Evolutionary conservation across 257 asterid genomes (phyloP).

Genomic region (Salvia rosmarinus): DNA sequence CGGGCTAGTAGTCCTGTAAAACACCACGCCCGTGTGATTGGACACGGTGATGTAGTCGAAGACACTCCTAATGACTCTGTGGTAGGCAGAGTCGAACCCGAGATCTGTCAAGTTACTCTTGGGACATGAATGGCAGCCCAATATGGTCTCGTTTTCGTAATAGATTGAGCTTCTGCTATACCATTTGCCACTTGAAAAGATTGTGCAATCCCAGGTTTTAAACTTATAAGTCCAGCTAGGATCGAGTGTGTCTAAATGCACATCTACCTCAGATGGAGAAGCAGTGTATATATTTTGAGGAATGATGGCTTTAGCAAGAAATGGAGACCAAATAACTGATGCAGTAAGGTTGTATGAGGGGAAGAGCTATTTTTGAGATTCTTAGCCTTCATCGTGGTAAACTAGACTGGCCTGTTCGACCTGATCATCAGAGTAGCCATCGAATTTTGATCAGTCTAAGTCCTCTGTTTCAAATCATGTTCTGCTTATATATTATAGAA

Average conservation of each 20-base stretch:
- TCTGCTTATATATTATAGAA: neutral
- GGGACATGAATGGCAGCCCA: constrained; percentile 78
- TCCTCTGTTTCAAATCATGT: neutral
- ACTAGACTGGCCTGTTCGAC: constrained; percentile 66
- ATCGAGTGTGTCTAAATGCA: constrained; percentile 76
- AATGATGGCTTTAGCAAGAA: constrained; percentile 68
- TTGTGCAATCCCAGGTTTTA: constrained; percentile 51
- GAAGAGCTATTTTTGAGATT: constrained; percentile 65
- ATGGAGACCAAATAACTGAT: constrained; percentile 82
- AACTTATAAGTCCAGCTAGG: constrained; percentile 60
- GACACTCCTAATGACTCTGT: constrained; percentile 54
- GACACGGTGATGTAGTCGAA: constrained; percentile 51
- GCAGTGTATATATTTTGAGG: constrained; percentile 60
- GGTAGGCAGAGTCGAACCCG: constrained; percentile 63
- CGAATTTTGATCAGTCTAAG: neutral
- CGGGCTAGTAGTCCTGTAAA: constrained; percentile 62
- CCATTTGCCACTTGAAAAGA: constrained; percentile 74
- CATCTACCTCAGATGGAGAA: constrained; percentile 63
- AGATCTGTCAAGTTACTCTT: constrained; percentile 63
- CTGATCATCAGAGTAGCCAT: constrained; percentile 39
- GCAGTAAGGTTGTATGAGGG: constrained; percentile 63
- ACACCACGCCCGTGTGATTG: constrained; percentile 54
- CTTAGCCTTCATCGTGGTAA: constrained; percentile 63
- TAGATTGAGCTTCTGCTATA: constrained; percentile 62
- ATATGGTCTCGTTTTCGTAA: constrained; percentile 46